These are phyloP conservation scores for Paulownia fortunei DNA, from an alignment of 257 asterid species.

Conservation along the genomic window DNA sequence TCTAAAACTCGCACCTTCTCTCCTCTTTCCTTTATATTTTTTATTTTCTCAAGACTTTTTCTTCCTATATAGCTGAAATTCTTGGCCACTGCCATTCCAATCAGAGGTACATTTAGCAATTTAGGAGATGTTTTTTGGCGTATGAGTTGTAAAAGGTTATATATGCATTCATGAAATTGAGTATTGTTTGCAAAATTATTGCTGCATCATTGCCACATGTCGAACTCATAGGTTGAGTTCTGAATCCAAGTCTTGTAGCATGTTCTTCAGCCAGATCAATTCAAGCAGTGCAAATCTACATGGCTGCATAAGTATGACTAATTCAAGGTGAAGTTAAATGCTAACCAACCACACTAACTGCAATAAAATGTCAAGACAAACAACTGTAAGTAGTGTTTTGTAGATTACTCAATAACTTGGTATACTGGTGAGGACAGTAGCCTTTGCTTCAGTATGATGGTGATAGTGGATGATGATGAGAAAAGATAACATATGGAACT, in stretches of 20 bases:
- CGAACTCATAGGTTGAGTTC: not conserved
- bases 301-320: not conserved
- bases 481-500: not conserved
- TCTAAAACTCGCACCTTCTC: not conserved
- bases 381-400: not conserved
- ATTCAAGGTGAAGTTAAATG: not conserved
- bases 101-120: not conserved
- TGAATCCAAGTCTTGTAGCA: not conserved
- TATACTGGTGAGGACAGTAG: not conserved
- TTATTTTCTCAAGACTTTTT: not conserved
- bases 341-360: not conserved
- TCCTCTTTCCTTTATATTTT: not conserved
- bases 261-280: not conserved
- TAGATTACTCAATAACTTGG: not conserved
- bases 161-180: not conserved
- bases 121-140: not conserved
- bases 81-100: not conserved
- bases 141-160: not conserved
- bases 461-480: slow-evolving; percentile 3
- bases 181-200: not conserved
- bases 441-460: not conserved
- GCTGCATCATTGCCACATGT: not conserved
- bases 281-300: not conserved
- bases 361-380: not conserved
- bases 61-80: not conserved